Percentiles rank a stretch among this genome's conserved stretches.
Conservation (phyloP, 768 basidiomycete species). For the Crucibulum laeve region DNA sequence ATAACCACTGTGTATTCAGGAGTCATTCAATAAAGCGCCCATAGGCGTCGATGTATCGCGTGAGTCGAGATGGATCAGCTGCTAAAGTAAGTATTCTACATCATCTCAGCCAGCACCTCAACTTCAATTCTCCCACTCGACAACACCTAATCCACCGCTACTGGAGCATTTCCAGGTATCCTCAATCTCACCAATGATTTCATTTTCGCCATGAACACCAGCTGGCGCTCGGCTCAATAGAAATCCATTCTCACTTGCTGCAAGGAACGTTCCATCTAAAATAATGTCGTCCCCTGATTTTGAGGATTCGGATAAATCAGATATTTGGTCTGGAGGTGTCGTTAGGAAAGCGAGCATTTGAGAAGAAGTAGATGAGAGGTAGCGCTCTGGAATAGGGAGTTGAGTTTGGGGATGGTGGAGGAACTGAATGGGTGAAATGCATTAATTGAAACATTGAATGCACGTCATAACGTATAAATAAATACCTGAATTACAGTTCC, state of each 20-base stretch:
- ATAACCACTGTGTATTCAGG: no score
- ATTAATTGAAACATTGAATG: constrained; percentile 3
- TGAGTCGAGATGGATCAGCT: no score
- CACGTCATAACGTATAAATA: not conserved
- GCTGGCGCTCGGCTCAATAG: not conserved
- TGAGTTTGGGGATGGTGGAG: constrained; percentile 31
- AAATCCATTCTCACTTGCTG: constrained; percentile 34
- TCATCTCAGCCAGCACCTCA: no score
- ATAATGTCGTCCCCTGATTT: constrained; percentile 8
- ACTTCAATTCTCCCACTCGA: no score
- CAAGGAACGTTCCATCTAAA: constrained; percentile 33
- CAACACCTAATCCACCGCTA: not conserved
- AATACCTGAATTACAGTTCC: constrained; percentile 48
- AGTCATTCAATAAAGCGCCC: no score
- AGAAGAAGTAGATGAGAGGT: constrained; percentile 1
- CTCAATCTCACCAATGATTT: not conserved
- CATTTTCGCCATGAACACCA: not conserved
- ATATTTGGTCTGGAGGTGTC: constrained; percentile 10
- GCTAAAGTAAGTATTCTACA: no score
- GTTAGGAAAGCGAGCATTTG: constrained; percentile 10
- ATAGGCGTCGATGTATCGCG: no score
- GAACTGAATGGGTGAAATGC: constrained; percentile 24
- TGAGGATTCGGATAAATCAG: not conserved
- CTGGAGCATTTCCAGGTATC: not conserved
- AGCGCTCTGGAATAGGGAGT: constrained; percentile 4